Evolutionary conservation across 371 early-diverging fungal genomes (phyloP).

Genomic region (Entomophthora muscae): DNA sequence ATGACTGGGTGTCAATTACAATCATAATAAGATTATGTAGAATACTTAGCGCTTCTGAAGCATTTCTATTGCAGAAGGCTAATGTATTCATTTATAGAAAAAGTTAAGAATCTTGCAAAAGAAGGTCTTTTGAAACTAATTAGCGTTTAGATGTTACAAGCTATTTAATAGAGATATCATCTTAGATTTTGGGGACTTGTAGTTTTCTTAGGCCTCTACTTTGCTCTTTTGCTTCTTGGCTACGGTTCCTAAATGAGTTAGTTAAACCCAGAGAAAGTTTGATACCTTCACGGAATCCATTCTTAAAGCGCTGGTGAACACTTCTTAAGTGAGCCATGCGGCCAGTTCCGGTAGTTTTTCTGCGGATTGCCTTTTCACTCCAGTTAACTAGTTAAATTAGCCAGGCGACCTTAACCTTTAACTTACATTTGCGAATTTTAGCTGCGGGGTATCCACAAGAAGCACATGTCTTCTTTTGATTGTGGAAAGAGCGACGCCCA

Average conservation of each 20-base stretch:
- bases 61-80: no score
- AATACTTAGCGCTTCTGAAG: no score
- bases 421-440: conserved; percentile 91
- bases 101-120: no score
- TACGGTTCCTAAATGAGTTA: not conserved
- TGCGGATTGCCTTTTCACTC: conserved; percentile 91
- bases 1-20: no score
- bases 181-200: no score
- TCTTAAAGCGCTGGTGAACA: conserved; percentile 85
- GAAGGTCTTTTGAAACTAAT: no score
- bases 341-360: conserved; percentile 98
- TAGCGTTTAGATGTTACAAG: no score
- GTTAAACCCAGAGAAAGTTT: not conserved
- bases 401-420: not conserved
- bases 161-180: no score
- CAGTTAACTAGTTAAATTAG: conserved; percentile 52
- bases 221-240: not conserved
- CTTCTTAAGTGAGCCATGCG: conserved; percentile 91
- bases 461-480: conserved; percentile 98
- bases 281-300: conserved; percentile 87
- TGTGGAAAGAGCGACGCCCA: conserved; percentile 97
- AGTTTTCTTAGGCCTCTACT: not conserved
- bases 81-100: no score
- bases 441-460: conserved; percentile 98
- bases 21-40: no score